Evolutionary conservation across 345 rosid genomes (phyloP).

Genomic region (Noccaea bulbosa): DNA sequence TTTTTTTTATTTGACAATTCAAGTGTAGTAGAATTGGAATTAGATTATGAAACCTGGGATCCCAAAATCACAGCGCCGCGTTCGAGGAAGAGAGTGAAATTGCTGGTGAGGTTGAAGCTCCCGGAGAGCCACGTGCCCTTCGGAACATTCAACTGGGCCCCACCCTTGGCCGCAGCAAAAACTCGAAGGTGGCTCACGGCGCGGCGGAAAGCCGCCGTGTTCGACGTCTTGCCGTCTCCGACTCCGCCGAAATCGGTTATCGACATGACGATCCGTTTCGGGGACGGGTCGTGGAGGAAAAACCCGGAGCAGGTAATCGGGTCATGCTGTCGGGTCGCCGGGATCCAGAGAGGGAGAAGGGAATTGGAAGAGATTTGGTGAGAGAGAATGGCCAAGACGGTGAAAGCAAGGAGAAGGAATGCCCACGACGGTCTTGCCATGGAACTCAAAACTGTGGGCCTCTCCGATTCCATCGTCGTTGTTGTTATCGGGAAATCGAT

Average conservation of each 20-base stretch:
- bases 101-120: conserved; percentile 89
- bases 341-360: conserved; percentile 42
- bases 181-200: conserved; percentile 63
- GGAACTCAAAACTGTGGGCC: conserved; percentile 34
- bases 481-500: background rate
- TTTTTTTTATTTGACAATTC: too few relatives aligned
- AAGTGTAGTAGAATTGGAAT: background rate
- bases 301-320: conserved; percentile 41
- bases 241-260: conserved; percentile 85
- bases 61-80: conserved; percentile 83
- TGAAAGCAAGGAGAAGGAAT: conserved; percentile 53
- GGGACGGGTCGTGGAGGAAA: conserved; percentile 32
- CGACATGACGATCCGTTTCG: conserved; percentile 68
- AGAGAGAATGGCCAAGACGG: conserved; percentile 56
- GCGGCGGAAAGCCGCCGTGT: conserved; percentile 72
- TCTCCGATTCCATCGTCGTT: conserved; percentile 56
- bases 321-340: conserved; percentile 29
- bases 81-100: conserved; percentile 87
- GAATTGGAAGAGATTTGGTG: conserved; percentile 64
- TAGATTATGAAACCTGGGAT: conserved; percentile 60
- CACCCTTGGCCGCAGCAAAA: conserved; percentile 55
- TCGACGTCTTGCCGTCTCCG: conserved; percentile 78
- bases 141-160: conserved; percentile 82
- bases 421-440: conserved; percentile 57
- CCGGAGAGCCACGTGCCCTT: conserved; percentile 87